Evolutionary conservation across 2,329 filamentous ascomycete species (phyloP), one percentile per base, ranked within the genome.

Genomic region (Amauroascus verrucosus): DNA sequence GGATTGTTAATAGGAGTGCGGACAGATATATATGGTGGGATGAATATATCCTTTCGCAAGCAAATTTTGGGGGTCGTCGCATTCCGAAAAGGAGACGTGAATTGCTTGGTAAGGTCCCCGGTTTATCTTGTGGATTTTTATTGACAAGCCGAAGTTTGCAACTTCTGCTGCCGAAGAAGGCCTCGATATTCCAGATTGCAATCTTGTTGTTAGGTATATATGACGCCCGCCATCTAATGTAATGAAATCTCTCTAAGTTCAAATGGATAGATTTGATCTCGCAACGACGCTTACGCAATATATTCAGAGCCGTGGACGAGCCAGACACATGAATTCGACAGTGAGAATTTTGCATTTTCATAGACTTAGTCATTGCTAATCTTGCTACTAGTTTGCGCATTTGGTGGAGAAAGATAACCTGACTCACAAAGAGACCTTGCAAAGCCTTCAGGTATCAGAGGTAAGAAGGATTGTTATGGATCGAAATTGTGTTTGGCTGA

Each of bases 271-370:
- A 1, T 98, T 96, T 62, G 88, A 97, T 64, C 77, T 95, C 1
- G 95, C 89, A 68, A 77, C 78, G 9, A 96, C 91, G 0, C 82
- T 95, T 67, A 97, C 97, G 50, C 87, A 95, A 63, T 97, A 96
- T 64, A 83, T 97, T 18, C 93, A 98, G 67, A 96, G 90, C 13
- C 81, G 88, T 57, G 93, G 93, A 0, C 81, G 93, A 51, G 93
- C 93, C 11, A 80, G 93, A 37, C 85, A 88, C 62, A 68, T 72
- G 0, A 78, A 84, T 52, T 97, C 93, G 0, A 82, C 79, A 45
- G 71, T 70, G 62, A 60, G 30, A 2, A 11, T 33, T 8, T 11
- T 44, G 7, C 28, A 8, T 37, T 2, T 8, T 45, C 8, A 18
- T 14, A 11, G 6, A 22, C 30, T 18, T 6, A 2, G 5, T 13